Conservation (phyloP, 1,284 basidiomycete genomes). For the Cryptococcus jaspeensis region DNA sequence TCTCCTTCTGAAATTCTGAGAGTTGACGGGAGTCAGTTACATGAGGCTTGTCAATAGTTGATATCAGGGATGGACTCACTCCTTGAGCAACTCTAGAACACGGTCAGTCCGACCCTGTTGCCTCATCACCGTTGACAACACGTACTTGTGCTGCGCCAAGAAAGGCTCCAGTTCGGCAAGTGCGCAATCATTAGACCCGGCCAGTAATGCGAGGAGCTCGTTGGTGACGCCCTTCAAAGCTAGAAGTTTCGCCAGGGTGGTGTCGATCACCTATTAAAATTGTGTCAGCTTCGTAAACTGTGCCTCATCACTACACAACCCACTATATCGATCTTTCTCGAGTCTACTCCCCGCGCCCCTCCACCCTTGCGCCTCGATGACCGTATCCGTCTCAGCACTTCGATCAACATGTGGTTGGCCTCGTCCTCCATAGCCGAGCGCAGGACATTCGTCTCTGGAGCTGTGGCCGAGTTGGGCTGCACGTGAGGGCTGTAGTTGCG, state of each 20-base stretch:
- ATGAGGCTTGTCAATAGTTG: neutral
- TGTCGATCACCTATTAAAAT: slow-evolving; percentile 67
- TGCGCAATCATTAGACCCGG: slow-evolving; percentile 61
- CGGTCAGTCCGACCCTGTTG: slow-evolving; percentile 61
- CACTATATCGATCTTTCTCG: slow-evolving; percentile 51
- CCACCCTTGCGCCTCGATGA: slow-evolving; percentile 44
- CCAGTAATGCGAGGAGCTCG: slow-evolving; percentile 64
- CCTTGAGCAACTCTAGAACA: slow-evolving; percentile 66
- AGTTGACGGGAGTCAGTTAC: neutral
- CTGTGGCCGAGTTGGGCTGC: slow-evolving; percentile 38
- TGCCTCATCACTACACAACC: slow-evolving; percentile 4
- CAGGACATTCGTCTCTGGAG: slow-evolving; percentile 40
- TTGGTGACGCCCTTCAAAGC: slow-evolving; percentile 62
- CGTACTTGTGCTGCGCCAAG: slow-evolving; percentile 62
- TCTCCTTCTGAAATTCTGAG: slow-evolving; percentile 68
- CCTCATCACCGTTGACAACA: slow-evolving; percentile 65
- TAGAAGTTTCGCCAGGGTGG: slow-evolving; percentile 72
- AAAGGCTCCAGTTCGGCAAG: slow-evolving; percentile 65
- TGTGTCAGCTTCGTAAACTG: neutral
- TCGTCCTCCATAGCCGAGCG: slow-evolving; percentile 37
- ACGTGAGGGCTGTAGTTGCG: slow-evolving; percentile 51
- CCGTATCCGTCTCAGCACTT: slow-evolving; percentile 51
- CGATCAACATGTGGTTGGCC: slow-evolving; percentile 47
- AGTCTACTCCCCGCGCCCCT: slow-evolving; percentile 36
- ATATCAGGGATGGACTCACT: slow-evolving; percentile 56